Evolutionary conservation across 306 rosid genomes (phyloP), one percentile per base, ranked within the genome.

Genomic region (Argentina anserina): DNA sequence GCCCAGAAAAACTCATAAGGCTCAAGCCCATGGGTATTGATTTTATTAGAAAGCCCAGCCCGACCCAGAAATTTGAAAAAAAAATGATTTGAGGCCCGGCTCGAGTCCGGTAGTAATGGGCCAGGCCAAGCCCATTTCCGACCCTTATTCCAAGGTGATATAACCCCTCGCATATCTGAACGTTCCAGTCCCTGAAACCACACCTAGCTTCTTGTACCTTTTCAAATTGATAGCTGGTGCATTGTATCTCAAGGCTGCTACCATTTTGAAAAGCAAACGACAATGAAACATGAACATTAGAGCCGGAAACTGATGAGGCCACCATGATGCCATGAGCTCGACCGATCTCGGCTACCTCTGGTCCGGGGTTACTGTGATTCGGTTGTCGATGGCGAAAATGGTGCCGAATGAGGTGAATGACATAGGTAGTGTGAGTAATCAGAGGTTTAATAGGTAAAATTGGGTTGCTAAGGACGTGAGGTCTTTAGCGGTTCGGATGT

Each of bases 121-220:
- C n/a, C n/a, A n/a, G n/a, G n/a, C n/a, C n/a, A n/a, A n/a, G n/a
- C n/a, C n/a, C n/a, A n/a, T n/a, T n/a, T n/a, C n/a, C n/a, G n/a
- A n/a, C n/a, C n/a, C n/a, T n/a, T n/a, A n/a, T n/a, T 74, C 40
- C 3, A 63, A 47, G 0, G 53, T n/a, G 39, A 80, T 89, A 71
- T 18, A 79, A 0, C 92, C 92, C 9, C 70, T 81, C 1, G 76
- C 86, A 68, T 42, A 79, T 5, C 92, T 77, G 66, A 87, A 87
- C 29, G 12, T 64, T 2, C 87, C 92, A 4, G 89, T 87, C 9
- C 89, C 92, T 31, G 83, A 71, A 20, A 85, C 84, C 47, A 85
- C 84, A 4, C 81, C 65, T 0, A 87, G 13, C 60, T 85, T 86
- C 31, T 72, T 80, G 4, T 17, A 59, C 71, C 76, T 76, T 56